These are phyloP conservation scores for Musa beccarii DNA, from an alignment of 176 grass and related monocot species.

Conservation along the genomic window DNA sequence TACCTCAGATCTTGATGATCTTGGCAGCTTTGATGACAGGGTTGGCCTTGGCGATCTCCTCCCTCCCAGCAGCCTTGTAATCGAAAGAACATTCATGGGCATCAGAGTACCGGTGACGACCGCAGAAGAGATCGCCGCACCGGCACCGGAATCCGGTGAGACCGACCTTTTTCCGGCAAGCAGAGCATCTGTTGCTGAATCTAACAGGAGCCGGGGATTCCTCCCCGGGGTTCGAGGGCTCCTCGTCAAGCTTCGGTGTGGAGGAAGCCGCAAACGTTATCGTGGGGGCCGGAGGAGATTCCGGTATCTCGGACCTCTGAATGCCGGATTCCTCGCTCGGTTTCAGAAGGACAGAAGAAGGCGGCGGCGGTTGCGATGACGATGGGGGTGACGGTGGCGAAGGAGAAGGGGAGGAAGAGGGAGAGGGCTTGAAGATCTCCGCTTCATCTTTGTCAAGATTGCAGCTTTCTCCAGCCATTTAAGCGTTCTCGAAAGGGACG, in stretches of 20 bases:
- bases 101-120: conserved; percentile 33
- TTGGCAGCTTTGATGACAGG: conserved; percentile 40
- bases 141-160: conserved; percentile 34
- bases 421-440: conserved; percentile 37
- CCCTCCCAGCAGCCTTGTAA: conserved; percentile 39
- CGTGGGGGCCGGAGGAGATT: not conserved
- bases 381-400: not conserved
- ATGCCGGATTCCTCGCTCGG: conserved; percentile 16
- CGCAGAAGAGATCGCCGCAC: conserved; percentile 37
- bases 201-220: conserved; percentile 15
- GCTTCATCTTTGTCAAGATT: conserved; percentile 41
- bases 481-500: not conserved
- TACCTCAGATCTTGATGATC: conserved; percentile 43
- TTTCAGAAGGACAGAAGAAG: conserved; percentile 21
- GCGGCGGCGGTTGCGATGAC: not conserved
- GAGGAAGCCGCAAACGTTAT: not conserved
- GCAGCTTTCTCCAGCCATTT: conserved; percentile 39
- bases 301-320: conserved; percentile 16
- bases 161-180: conserved; percentile 30
- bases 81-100: conserved; percentile 37
- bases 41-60: conserved; percentile 42
- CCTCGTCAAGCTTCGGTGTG: conserved; percentile 2
- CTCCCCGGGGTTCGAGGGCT: not conserved
- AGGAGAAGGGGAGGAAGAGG: conserved; percentile 24
- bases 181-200: conserved; percentile 30